A percentile compares a stretch with the other conserved stretches of the same genome.
These are phyloP conservation scores for Apiospora koreana DNA, from an alignment of 2,329 filamentous ascomycete species.

Conservation along the genomic window DNA sequence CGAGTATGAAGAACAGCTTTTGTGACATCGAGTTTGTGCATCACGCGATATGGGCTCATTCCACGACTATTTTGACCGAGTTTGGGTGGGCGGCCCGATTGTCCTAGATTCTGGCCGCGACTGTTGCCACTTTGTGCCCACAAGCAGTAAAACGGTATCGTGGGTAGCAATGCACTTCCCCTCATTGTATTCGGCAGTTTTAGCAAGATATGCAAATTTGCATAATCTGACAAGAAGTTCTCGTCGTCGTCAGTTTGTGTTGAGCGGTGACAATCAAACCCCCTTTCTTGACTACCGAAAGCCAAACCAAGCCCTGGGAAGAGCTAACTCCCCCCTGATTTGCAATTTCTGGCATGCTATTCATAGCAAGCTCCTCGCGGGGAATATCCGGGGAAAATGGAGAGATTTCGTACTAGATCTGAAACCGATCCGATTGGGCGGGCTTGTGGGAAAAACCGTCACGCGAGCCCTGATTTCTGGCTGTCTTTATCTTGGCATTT, in stretches of 20 bases:
- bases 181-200: not conserved
- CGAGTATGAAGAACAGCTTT: not conserved
- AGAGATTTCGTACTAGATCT: constrained; percentile 1
- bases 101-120: not conserved
- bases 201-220: not conserved
- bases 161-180: not conserved
- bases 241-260: not conserved
- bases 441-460: not conserved
- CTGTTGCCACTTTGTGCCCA: constrained; percentile 2
- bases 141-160: not conserved
- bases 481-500: not conserved
- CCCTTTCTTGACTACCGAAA: too few relatives aligned
- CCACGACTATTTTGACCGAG: not conserved
- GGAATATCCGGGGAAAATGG: constrained; percentile 7
- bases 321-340: not conserved
- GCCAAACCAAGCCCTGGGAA: not conserved
- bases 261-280: not conserved
- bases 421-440: constrained; percentile 4
- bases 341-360: not conserved
- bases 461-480: not conserved
- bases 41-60: constrained; percentile 7
- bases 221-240: not conserved
- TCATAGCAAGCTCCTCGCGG: not conserved
- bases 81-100: not conserved
- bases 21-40: not conserved